Base-by-base conservation (phyloP, 176 grass and related monocot species). In the Poa annua region DNA sequence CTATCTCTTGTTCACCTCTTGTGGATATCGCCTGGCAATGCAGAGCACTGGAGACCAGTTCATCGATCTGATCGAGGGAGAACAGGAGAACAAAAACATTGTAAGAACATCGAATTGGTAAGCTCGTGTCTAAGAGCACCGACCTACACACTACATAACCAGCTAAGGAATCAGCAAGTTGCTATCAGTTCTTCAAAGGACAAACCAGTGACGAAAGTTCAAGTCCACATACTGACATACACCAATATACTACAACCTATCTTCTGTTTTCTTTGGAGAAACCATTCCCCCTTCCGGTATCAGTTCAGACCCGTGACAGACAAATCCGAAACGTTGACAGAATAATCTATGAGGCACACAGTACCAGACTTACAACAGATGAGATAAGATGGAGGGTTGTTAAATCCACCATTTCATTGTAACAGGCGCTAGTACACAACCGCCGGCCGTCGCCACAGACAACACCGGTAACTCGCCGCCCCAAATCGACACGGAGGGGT, bases 1-100 rank as follows among this genome's bases (percentile, higher is more conserved):
- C 93, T 22, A 99, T 92, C 12, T 99, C 96, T 85, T 89, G 83
- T 39, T 77, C 71, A 55, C 74, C 93, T 81, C 78, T 88, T 74
- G 71, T 77, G 33, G 93, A 80, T 38, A 85, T n/a, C 67, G 62
- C 74, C 75, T 92, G 49, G 21, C 90, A 81, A 52, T 90, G 83
- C 22, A 93, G 71, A 51, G 91, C 85, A 75, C 74, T 76, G 60
- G 89, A 79, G 22, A 90, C 62, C 83, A 99, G 39, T 66, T 94
- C 62, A 36, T 99, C 93, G 75, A 99, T 84, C 96, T 99, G 57
- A 29, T 32, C 15, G 11, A 80, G 34, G 53, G 13, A 63, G 81
- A 78, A 91, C 16, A 56, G 26, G 69, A 35, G 65, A 0, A 60
- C 60, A 33, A 7, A 33, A 7, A 3, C 17, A 4, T 69, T 66